phyloP scores from a whole-genome alignment of 2,329 filamentous ascomycete genomes.

The Diplodia seriata region DNA sequence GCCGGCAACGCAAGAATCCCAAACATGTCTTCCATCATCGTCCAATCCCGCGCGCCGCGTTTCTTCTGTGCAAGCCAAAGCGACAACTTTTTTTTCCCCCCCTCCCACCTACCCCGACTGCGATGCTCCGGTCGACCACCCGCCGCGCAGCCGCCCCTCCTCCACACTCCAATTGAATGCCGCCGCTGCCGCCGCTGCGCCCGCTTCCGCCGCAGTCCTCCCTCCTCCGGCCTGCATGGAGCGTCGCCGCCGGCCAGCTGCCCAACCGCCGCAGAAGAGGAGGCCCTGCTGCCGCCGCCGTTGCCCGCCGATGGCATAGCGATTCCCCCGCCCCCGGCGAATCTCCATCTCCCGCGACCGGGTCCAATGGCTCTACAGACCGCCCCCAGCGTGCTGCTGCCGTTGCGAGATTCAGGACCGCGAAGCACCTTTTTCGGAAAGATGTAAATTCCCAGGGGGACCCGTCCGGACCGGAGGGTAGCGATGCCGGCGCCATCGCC shows the following conservation, averaged over 20 bases:
- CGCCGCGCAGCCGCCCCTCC: background rate
- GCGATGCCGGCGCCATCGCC: too few species aligned
- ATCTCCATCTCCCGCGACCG: slow-evolving; percentile 4
- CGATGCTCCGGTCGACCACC: slow-evolving; percentile 7
- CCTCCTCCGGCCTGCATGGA: slow-evolving; percentile 53
- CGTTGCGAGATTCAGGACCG: background rate
- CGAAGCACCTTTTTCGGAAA: background rate
- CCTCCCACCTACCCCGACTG: background rate
- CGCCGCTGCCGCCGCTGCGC: slow-evolving; percentile 50
- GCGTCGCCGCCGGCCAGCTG: slow-evolving; percentile 3
- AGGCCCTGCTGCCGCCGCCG: background rate
- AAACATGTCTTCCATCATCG: slow-evolving; percentile 12
- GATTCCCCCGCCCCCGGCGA: background rate
- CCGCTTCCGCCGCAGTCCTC: slow-evolving; percentile 51
- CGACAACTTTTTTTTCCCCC: background rate
- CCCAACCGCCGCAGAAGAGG: slow-evolving; percentile 41
- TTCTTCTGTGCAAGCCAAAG: background rate
- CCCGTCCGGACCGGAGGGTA: too few species aligned
- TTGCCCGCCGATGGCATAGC: slow-evolving; percentile 4
- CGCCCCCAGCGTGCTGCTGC: background rate
- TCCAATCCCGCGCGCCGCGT: background rate
- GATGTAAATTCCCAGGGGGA: background rate
- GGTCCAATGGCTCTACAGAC: background rate
- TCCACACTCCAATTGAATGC: slow-evolving; percentile 45
- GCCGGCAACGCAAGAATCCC: background rate